phyloP scores from a whole-genome alignment of 805 yeast genomes.

The Zygoascus flipseniorum region DNA sequence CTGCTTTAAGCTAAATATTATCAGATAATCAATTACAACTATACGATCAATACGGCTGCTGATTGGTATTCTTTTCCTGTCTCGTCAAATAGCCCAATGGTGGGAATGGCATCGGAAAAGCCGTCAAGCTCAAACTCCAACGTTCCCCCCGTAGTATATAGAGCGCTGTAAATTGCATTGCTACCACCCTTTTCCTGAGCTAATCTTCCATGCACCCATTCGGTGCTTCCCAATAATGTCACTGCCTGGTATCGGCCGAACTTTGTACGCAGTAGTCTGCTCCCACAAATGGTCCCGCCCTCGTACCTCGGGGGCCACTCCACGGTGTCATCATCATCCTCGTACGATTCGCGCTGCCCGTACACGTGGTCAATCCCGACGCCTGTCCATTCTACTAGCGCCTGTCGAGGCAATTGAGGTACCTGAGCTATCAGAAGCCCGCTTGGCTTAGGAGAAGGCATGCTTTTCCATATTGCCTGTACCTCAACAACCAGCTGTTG shows the following conservation, averaged over 20 bases:
- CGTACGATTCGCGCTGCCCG: constrained; percentile 1
- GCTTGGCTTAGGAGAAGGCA: background rate
- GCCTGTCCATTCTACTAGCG: constrained; percentile 24
- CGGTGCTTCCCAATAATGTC: background rate
- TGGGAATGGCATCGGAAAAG: background rate
- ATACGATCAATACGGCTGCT: background rate
- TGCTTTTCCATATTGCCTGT: constrained; percentile 36
- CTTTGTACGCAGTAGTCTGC: background rate
- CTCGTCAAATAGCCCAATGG: background rate
- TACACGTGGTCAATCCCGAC: constrained; percentile 7
- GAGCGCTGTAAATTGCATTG: background rate
- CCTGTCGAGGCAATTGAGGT: constrained; percentile 22
- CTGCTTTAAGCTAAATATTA: background rate
- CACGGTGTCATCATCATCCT: constrained; percentile 7
- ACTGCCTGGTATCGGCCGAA: background rate
- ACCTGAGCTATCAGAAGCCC: constrained; percentile 18
- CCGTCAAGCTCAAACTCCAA: background rate
- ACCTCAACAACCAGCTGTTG: constrained; percentile 25
- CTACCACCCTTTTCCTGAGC: too few relatives aligned
- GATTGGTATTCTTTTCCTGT: background rate
- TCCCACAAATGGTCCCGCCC: background rate
- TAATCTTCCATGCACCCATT: background rate
- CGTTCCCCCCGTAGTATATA: background rate
- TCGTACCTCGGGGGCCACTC: background rate
- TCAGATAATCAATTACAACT: background rate